Base-by-base conservation (phyloP, 495 filamentous ascomycete species). In the Penicillium chermesinum region DNA sequence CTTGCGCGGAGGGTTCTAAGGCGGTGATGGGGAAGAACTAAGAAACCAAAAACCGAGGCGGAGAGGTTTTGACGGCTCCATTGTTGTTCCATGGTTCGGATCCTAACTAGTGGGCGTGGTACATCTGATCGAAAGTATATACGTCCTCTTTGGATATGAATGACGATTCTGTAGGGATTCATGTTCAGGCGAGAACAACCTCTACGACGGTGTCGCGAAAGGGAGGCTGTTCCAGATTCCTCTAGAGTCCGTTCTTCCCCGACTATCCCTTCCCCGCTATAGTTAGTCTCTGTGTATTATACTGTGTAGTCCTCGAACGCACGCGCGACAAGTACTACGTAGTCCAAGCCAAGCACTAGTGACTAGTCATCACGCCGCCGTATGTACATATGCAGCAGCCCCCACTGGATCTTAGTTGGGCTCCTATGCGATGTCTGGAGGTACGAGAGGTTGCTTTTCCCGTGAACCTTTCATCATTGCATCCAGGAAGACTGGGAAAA, bases 61-160 rank as follows among this genome's bases (percentile, higher is more conserved):
- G 53, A 63, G 60, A 48, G 43, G 52, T 10, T 10, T 30, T 10
- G 25, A 30, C 25, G 25, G 25, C 25, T 30, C 25, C 25, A 30
- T 30, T 4, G 25, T 30, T 30, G 25, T 45, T 53, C 55, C 55
- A 50, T 60, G 53, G 57, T 59, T 54, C 49, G 34, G 48, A 52
- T 25, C 41, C 41, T 35, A 12, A n/a, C 12, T 22, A 41, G 39
- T 41, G 30, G 38, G 27, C 21, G 37, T 7, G n/a, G n/a, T n/a
- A n/a, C n/a, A n/a, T n/a, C n/a, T n/a, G n/a, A n/a, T n/a, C 25
- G 10, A 10, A 30, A 30, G 25, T 30, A 30, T 30, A 30, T n/a
- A n/a, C n/a, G n/a, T n/a, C n/a, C n/a, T n/a, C 25, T 30, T 30
- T 30, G 25, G 4, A 30, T 30, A 10, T 30, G 10, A 4, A 30